Percentiles rank a stretch among this genome's conserved stretches.
Conservation (phyloP, 768 basidiomycete species). For the Tubosaeta brunneosetosa region DNA sequence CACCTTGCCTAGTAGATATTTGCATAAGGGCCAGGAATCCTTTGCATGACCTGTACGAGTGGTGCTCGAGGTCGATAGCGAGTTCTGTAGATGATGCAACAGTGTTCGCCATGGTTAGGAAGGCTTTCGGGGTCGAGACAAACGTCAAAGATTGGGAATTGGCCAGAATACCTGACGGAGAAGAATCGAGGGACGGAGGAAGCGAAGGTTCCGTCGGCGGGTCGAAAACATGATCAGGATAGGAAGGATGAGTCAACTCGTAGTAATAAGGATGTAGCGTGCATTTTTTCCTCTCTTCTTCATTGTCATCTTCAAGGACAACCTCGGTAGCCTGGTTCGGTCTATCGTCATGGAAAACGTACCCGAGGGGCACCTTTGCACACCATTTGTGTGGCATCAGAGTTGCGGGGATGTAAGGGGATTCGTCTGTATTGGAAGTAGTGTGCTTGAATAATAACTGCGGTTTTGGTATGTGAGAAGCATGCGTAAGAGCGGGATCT, state of each 20-base stretch:
- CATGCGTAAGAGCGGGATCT: conserved; percentile 67
- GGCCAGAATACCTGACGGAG: conserved; percentile 15
- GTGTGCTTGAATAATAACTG: conserved; percentile 66
- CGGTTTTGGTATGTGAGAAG: conserved; percentile 73
- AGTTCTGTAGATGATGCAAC: conserved; percentile 70
- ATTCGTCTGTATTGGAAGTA: conserved; percentile 50
- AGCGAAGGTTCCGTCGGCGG: conserved; percentile 43
- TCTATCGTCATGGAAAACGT: conserved; percentile 38
- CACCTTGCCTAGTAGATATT: conserved; percentile 74
- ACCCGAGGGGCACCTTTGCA: conserved; percentile 77
- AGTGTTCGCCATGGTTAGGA: conserved; percentile 61
- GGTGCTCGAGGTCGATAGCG: conserved; percentile 93
- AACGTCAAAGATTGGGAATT: conserved; percentile 51
- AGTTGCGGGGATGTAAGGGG: conserved; percentile 59
- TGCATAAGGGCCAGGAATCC: conserved; percentile 96
- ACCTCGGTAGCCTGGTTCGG: conserved; percentile 18
- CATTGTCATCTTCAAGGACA: conserved; percentile 13
- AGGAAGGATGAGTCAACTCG: conserved; percentile 72
- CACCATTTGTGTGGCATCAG: conserved; percentile 72
- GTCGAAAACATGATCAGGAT: conserved; percentile 66
- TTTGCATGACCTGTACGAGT: conserved; percentile 76
- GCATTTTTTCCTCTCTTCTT: conserved; percentile 21
- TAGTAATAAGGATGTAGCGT: conserved; percentile 76
- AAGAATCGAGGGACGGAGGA: conserved; percentile 58
- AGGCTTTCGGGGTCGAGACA: conserved; percentile 53